A percentile compares a stretch with the other conserved stretches of the same genome.
Evolutionary conservation across 805 yeast genomes (phyloP).

Genomic region (Blastobotrys terrestris): DNA sequence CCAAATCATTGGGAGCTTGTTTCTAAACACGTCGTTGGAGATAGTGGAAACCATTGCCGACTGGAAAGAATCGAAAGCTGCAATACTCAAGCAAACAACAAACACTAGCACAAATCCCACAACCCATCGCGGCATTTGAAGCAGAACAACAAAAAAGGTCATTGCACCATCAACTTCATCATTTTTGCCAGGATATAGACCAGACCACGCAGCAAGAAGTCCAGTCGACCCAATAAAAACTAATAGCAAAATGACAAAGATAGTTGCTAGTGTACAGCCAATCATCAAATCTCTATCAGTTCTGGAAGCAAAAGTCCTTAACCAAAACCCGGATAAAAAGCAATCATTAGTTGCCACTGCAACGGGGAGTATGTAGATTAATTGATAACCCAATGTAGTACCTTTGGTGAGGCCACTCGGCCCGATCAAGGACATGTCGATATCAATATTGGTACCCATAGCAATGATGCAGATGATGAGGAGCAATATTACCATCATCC

Average conservation of each 20-base stretch:
- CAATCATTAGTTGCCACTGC: constrained; percentile 89
- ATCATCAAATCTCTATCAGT: constrained; percentile 67
- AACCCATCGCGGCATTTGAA: constrained; percentile 78
- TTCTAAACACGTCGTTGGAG: constrained; percentile 85
- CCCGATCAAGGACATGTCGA: constrained; percentile 55
- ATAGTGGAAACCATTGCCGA: constrained; percentile 83
- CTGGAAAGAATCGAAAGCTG: constrained; percentile 84
- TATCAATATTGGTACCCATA: constrained; percentile 61
- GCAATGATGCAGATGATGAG: constrained; percentile 70
- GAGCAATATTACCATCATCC: constrained; percentile 59
- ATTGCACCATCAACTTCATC: constrained; percentile 49
- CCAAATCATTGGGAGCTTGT: constrained; percentile 60
- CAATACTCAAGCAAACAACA: constrained; percentile 67
- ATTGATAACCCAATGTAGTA: constrained; percentile 80
- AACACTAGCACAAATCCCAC: constrained; percentile 77
- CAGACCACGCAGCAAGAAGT: constrained; percentile 86
- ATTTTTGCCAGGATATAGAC: constrained; percentile 41
- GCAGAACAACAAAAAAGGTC: constrained; percentile 66
- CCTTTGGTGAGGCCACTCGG: constrained; percentile 59
- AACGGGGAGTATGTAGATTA: constrained; percentile 72
- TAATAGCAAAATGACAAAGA: constrained; percentile 56
- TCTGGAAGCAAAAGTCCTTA: constrained; percentile 85
- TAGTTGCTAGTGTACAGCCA: constrained; percentile 70
- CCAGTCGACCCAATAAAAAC: constrained; percentile 79
- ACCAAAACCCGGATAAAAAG: constrained; percentile 90